Percentiles rank a stretch among this genome's conserved stretches.
Evolutionary conservation across 2,329 filamentous ascomycete species (phyloP).

Genomic region (Monilinia aucupariae): DNA sequence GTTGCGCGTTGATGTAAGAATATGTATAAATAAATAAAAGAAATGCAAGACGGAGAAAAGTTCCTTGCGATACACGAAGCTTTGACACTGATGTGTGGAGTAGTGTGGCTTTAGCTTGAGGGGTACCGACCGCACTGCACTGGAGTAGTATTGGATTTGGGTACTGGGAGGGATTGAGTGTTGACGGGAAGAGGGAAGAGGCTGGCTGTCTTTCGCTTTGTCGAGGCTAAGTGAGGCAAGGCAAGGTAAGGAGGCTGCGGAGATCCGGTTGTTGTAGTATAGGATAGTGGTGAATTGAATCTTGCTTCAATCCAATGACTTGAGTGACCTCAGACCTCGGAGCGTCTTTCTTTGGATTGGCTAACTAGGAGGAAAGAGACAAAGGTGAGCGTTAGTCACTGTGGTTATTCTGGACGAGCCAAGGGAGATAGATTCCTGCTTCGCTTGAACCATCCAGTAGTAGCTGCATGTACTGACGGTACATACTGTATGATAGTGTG

Average conservation of each 20-base stretch:
- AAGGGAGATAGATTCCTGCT: background rate
- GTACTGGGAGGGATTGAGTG: background rate
- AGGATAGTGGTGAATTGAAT: background rate
- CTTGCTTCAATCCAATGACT: background rate
- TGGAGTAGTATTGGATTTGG: background rate
- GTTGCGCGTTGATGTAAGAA: conserved; percentile 9
- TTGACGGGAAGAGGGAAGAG: background rate
- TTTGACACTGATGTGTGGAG: background rate
- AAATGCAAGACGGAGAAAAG: background rate
- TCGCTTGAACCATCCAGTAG: background rate
- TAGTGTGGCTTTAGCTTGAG: background rate
- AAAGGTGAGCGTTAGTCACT: background rate
- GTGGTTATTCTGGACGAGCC: too few relatives aligned
- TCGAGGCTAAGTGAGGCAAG: too few relatives aligned
- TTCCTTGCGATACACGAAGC: background rate
- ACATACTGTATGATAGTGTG: background rate
- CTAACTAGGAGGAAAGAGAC: background rate
- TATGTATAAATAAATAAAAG: background rate
- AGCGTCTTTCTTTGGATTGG: background rate
- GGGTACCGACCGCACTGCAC: background rate
- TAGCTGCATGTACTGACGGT: background rate
- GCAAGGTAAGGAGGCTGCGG: too few relatives aligned
- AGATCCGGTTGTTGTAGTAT: too few relatives aligned
- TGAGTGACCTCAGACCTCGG: background rate
- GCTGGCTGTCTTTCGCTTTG: background rate